Base-by-base conservation (phyloP, 2,329 filamentous ascomycete species). In the Amauroascus niger region DNA sequence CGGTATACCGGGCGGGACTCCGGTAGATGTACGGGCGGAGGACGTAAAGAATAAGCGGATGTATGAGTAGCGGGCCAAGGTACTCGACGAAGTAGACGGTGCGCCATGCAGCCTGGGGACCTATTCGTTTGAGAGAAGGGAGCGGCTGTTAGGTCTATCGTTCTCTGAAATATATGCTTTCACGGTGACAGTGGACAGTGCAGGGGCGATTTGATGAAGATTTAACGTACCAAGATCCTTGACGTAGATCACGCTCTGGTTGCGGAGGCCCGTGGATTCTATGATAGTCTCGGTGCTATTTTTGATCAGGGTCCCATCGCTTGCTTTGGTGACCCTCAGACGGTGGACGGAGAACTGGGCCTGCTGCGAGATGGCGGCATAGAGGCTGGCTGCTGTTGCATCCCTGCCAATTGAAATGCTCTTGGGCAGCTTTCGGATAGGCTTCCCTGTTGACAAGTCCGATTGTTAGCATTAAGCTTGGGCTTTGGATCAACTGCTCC, bases 41-140 rank as follows among this genome's bases (percentile, higher is more conserved):
- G 61, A 79, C 71, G 69, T 80, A 83, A 69, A 89, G 74, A 67
- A 84, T 76, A 62, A 87, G 75, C 43, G 81, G 80, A 74, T 96
- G 90, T 73, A 97, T 86, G 64, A 96, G 72, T 64, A 97, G 79
- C 5, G 93, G 93, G 3, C 93, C 93, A 60, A 93, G 73, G 71
- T 98, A 98, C 73, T 98, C 93, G 74, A 96, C 83, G 58, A 96
- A 74, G 76, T 91, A 98, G 69, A 97, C 91, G 57, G 88, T 93
- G 59, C 83, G 84, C 93, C 93, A 98, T 58, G 82, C 82, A 53
- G 96, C 85, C 71, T 98, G 93, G 47, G 84, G 81, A 14, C 93
- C 89, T 95, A 59, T 37, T 43, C 6, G 7, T 33, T n/a, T 11
- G 14, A n/a, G 37, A 24, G 6, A 18, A 28, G 14, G 9, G 16